phyloP scores from a whole-genome alignment of 768 basidiomycete genomes.

The Phallus indusiatus region DNA sequence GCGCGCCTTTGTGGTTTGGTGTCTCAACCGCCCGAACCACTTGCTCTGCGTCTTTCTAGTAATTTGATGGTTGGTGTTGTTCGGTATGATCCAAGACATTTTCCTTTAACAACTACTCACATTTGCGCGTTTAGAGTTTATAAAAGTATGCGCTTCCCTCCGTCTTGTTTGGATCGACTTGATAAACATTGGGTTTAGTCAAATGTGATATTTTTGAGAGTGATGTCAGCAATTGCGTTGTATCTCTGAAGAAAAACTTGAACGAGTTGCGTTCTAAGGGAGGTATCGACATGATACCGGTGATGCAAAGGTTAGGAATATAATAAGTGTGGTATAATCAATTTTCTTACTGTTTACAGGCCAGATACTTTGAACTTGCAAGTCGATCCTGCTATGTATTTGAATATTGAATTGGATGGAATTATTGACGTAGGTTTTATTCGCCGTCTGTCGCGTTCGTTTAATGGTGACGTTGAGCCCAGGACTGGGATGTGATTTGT shows the following conservation, averaged over 20 bases:
- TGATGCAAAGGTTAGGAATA: not conserved
- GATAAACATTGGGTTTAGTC: conserved; percentile 32
- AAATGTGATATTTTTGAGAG: conserved; percentile 77
- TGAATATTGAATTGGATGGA: conserved; percentile 5
- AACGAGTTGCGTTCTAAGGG: conserved; percentile 51
- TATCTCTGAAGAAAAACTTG: conserved; percentile 69
- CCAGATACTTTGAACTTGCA: conserved; percentile 25
- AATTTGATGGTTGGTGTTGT: conserved; percentile 86
- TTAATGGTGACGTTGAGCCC: not conserved
- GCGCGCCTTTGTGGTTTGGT: conserved; percentile 73
- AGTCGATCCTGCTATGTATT: conserved; percentile 15
- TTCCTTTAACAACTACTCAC: not conserved
- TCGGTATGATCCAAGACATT: conserved; percentile 42
- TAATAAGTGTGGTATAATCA: not conserved
- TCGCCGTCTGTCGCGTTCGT: not conserved
- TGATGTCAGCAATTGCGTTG: conserved; percentile 72
- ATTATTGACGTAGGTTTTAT: not conserved
- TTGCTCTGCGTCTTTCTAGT: conserved; percentile 79
- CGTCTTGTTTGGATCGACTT: not conserved
- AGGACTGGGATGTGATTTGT: conserved; percentile 9
- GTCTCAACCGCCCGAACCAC: conserved; percentile 72
- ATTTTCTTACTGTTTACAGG: conserved; percentile 10
- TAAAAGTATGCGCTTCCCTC: conserved; percentile 28
- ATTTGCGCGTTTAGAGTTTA: conserved; percentile 29
- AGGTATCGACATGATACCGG: conserved; percentile 62